Conservation (phyloP, 148 eudicot genomes). For the Chenopodium suecicum region DNA sequence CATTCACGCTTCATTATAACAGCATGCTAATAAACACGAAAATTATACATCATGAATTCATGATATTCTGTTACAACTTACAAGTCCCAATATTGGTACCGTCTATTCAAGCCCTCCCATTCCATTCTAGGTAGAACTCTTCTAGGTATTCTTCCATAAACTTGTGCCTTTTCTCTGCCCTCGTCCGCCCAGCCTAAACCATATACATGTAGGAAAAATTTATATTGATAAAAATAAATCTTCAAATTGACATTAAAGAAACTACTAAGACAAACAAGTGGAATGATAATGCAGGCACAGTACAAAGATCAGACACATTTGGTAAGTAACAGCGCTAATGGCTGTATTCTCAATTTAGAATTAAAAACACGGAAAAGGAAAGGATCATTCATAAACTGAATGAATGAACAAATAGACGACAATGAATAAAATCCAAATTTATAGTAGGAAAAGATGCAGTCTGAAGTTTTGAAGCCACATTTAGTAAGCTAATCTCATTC, state of each 20-base stretch:
- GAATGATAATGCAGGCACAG: background rate
- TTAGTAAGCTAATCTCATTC: background rate
- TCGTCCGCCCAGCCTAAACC: conserved; percentile 76
- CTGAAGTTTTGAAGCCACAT: background rate
- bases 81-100: conserved; percentile 3
- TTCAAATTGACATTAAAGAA: background rate
- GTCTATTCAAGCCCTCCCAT: conserved; percentile 56
- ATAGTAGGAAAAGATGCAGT: background rate
- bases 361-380: background rate
- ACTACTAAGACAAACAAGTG: background rate
- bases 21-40: background rate
- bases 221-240: background rate
- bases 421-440: background rate
- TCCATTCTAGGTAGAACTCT: conserved; percentile 89
- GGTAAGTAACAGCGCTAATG: background rate
- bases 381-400: background rate
- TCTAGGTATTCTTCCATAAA: conserved; percentile 88
- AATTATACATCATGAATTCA: background rate
- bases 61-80: background rate
- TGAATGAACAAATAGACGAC: background rate
- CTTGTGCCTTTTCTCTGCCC: conserved; percentile 85
- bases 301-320: background rate
- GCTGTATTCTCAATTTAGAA: background rate
- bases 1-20: background rate
- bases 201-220: background rate